Conservation (phyloP, 2,329 filamentous ascomycete species). For the Biscogniauxia mediterranea region DNA sequence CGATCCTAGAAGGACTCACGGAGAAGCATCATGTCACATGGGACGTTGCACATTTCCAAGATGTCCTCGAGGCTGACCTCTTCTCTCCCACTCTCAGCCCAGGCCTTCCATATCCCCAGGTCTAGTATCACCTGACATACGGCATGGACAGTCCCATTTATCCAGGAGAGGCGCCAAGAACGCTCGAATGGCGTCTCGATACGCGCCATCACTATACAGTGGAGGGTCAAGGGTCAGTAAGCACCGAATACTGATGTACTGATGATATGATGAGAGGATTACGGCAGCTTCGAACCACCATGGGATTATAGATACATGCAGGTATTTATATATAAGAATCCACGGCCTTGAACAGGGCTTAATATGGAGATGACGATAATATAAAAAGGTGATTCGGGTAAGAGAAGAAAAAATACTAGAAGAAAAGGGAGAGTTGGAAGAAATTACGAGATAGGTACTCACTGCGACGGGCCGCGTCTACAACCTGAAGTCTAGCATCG, state of each 20-base stretch:
- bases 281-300: background rate
- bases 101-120: slow-evolving; percentile 10
- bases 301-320: too few species aligned
- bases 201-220: slow-evolving; percentile 4
- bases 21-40: slow-evolving; percentile 11
- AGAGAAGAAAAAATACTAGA: background rate
- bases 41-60: slow-evolving; percentile 5
- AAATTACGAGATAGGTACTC: background rate
- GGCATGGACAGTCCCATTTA: slow-evolving; percentile 5
- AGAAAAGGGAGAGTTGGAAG: background rate
- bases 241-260: background rate
- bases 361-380: background rate
- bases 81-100: slow-evolving; percentile 5
- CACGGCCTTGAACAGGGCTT: background rate
- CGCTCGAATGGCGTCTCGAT: slow-evolving; percentile 12
- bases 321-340: too few species aligned
- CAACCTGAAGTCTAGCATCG: background rate
- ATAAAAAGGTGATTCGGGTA: background rate
- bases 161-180: slow-evolving; percentile 8
- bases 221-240: background rate
- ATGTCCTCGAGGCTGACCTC: slow-evolving; percentile 9
- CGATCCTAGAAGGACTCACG: slow-evolving; percentile 2
- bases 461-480: background rate
- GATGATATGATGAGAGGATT: too few species aligned
- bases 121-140: slow-evolving; percentile 8